Percentiles rank a stretch among this genome's conserved stretches.
Conservation (phyloP, 345 rosid genomes). For the Brassica cretica region DNA sequence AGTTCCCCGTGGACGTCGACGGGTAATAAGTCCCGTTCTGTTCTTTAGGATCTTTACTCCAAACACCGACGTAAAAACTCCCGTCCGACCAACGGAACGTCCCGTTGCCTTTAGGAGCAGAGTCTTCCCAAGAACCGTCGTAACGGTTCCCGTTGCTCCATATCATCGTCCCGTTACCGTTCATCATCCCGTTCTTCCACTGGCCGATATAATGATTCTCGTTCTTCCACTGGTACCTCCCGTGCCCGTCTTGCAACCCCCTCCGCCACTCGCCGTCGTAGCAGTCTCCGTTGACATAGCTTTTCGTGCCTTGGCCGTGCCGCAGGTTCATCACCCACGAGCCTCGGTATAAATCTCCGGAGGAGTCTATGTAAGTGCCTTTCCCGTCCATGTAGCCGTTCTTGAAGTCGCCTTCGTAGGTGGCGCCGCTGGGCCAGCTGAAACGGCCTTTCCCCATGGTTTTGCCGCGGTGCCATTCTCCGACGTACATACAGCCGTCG, state of each 20-base stretch:
- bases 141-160: constrained; percentile 85
- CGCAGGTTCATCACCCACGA: constrained; percentile 89
- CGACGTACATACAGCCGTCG: constrained; percentile 92
- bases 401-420: constrained; percentile 95
- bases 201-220: constrained; percentile 78
- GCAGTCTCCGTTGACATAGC: constrained; percentile 73
- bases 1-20: constrained; percentile 50
- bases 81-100: constrained; percentile 72
- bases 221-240: constrained; percentile 84
- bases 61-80: constrained; percentile 82
- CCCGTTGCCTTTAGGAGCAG: constrained; percentile 86
- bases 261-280: constrained; percentile 91
- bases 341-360: constrained; percentile 74
- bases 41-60: constrained; percentile 81
- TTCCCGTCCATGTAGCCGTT: constrained; percentile 86
- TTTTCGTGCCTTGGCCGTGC: constrained; percentile 74
- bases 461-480: constrained; percentile 80
- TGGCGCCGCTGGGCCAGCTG: constrained; percentile 92
- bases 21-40: constrained; percentile 86
- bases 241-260: constrained; percentile 85
- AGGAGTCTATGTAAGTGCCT: constrained; percentile 69
- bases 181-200: constrained; percentile 72
- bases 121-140: constrained; percentile 93
- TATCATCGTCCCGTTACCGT: constrained; percentile 81
- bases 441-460: constrained; percentile 81